Base-by-base conservation (phyloP, 1,284 basidiomycete genomes). In the Tilletia walkeri region DNA sequence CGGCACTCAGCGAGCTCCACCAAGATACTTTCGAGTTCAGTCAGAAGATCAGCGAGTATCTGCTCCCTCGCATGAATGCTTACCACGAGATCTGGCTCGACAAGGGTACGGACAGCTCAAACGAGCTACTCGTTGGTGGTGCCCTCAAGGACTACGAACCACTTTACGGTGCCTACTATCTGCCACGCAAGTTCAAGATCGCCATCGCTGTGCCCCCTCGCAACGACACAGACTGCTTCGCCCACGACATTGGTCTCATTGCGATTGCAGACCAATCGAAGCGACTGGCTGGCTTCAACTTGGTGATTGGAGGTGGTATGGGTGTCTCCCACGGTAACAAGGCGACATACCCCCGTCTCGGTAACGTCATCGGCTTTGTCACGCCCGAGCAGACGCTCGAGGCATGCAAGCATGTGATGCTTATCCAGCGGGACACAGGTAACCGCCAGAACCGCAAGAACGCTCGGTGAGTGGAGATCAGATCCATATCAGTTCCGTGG, bases 21-120 rank as follows among this genome's bases (percentile, higher is more conserved):
- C 85, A 86, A 49, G 89, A 92, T 80, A 93, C 94, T 20, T 94
- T 90, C 83, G 88, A 91, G 67, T 96, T 96, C 82, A 88, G 93
- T n/a, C 92, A 91, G 84, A 86, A 87, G 67, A 88, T 96, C 79
- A 95, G 92, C 84, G 90, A 91, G 79, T 91, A 92, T 82, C 88
- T 99, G 24, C 87, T 97, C 48, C 95, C 95, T 18, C 88, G 90
- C 68, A 98, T 95, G 20, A 90, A 90, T 4, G 95, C 96, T 1
- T 99, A 99, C 85, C 94, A 97, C 84, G 96, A 99, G 86, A 98
- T 99, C 78, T 99, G 96, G 95, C 87, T 98, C 67, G 94, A 98
- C 87, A 77, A 81, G 76, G 73, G 73, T 70, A 82, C 82, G 47
- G 82, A 83, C 73, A 77, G 75, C 72, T 77, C 76, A 70, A 81